phyloP scores from a whole-genome alignment of 1,284 basidiomycete species.

The Ustanciosporium gigantosporum region DNA sequence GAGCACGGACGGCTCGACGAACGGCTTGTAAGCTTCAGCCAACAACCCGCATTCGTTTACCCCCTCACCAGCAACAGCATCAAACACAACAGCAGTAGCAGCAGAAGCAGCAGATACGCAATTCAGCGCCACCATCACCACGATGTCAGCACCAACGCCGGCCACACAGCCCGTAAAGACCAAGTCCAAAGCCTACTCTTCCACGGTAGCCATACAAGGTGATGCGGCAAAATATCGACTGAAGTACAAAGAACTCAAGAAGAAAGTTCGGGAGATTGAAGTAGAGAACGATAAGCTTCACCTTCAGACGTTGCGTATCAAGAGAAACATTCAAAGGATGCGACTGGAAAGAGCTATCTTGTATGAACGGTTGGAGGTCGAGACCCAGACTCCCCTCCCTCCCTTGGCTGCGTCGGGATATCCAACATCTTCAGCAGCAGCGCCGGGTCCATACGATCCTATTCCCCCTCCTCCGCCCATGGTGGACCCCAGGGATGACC shows the following conservation, averaged over 20 bases:
- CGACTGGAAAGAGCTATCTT: constrained; percentile 77
- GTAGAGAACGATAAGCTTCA: constrained; percentile 85
- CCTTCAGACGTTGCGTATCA: constrained; percentile 77
- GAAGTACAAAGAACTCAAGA: constrained; percentile 87
- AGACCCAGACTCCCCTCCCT: constrained; percentile 17
- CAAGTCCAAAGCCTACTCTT: constrained; percentile 57
- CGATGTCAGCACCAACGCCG: no score
- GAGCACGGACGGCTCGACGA: no score
- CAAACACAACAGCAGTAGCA: no score
- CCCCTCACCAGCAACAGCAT: no score
- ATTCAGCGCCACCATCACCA: no score
- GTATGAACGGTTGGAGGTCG: constrained; percentile 50
- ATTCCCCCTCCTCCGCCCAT: not conserved
- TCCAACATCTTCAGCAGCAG: not conserved
- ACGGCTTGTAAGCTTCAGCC: no score
- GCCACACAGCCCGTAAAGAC: constrained; percentile 44
- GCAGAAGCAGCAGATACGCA: no score
- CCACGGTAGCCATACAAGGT: constrained; percentile 56
- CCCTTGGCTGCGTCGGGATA: no score
- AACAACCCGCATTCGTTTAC: no score
- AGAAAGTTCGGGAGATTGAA: constrained; percentile 86
- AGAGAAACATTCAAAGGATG: constrained; percentile 82
- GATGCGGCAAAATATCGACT: constrained; percentile 85
- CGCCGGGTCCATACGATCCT: not conserved
- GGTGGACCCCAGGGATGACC: not conserved